Base-by-base conservation (phyloP, 2,329 filamentous ascomycete genomes). In the Colletotrichum filicis region DNA sequence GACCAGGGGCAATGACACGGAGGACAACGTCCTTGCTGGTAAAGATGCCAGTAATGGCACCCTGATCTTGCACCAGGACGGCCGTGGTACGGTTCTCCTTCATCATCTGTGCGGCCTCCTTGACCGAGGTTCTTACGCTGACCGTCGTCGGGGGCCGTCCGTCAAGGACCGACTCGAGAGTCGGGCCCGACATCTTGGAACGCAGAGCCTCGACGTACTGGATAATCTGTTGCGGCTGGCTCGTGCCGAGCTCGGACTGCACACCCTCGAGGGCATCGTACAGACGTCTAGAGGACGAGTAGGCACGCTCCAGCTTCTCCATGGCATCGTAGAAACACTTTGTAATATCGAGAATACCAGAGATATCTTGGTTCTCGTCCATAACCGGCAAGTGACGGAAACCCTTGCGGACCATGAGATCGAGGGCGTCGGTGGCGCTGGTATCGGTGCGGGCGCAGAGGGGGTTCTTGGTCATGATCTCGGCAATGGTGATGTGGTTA, bases 251-350 rank as follows among this genome's bases (percentile, higher is more conserved):
- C 83, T 99, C 97, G 2, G 96, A 98, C 85, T 99, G 97, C 3
- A 99, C 97, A 83, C 97, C 97, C 85, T 99, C 97, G 71, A 99
- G 87, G 42, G 97, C 97, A 87, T 98, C 97, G 83, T 99, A 98
- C 26, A 99, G 90, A 84, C 98, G 98, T 77, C 97, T 92, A n/a
- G 97, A 99, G 19, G 97, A 98, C 76, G 95, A 95, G 83, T 99
- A 99, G 63, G 97, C 97, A 64, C 97, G 93, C 87, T 99, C 97
- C 74, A 99, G 87, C 87, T 99, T 99, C 87, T 99, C 97, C 97
- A 99, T 99, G 56, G 97, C 97, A 85, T 99, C 97, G 85, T 99
- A 99, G 84, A 99, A 99, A 85, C 97, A 99, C 85, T 98, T 99
- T 70, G 97, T 99, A 79, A 99, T 99, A 83, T 99, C 97, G 67